Evolutionary conservation across 2,329 filamentous ascomycete genomes (phyloP), one percentile per base, ranked within the genome.

Genomic region (Juglanconis oblonga): DNA sequence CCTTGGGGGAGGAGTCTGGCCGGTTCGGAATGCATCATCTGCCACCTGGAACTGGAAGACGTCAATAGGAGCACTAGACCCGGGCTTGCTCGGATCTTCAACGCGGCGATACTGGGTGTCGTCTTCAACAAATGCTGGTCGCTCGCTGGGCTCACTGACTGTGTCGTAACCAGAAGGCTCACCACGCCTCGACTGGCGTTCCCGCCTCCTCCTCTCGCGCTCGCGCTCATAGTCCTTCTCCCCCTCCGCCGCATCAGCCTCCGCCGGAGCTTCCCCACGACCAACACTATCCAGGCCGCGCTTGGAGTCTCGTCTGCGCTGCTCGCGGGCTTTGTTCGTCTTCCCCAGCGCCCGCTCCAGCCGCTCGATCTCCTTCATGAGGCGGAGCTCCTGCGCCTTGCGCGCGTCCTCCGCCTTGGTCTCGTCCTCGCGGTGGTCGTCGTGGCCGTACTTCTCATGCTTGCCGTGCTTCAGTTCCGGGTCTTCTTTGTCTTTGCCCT

Each of bases 31-130:
- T n/a, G 78, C 77, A 66, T 81, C 77, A 62, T 82, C 76, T 47
- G 76, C 65, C 62, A 86, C 81, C 70, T 82, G 83, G 67, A 77
- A 87, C 68, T 85, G 78, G 69, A 87, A 87, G 17, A 84, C 82
- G 70, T 87, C 81, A 67, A 83, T 70, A 53, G 70, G 67, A n/a
- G 69, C 66, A 61, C 66, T 67, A 61, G 69, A 65, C 31, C 62
- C 61, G 55, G 69, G 65, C 59, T 68, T 62, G 29, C 45, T 62
- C 52, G 67, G 62, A 56, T 65, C 61, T 64, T 67, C 66, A 55
- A 68, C 45, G 61, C 65, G 61, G 66, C 72, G 64, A 65, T 73
- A 67, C 61, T 71, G 47, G 17, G 44, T 40, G 42, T n/a, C 31
- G 48, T 50, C 48, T 64, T 67, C 59, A 55, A 56, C 55, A 56